phyloP scores from a whole-genome alignment of 768 basidiomycete genomes.

The Zangia roseola region DNA sequence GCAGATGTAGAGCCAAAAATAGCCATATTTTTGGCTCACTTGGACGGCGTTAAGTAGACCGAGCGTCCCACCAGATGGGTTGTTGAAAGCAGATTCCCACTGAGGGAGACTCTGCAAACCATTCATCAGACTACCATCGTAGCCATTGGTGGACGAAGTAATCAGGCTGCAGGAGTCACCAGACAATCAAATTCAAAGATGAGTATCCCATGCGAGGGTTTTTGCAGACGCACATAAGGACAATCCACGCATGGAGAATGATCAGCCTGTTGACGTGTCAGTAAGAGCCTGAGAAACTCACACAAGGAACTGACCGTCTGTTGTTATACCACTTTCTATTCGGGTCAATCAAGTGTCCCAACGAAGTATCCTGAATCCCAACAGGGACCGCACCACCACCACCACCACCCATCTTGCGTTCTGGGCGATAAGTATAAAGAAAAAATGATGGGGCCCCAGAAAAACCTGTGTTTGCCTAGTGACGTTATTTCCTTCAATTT shows the following conservation, averaged over 20 bases:
- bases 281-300: neutral
- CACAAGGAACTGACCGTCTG: slow-evolving; percentile 45
- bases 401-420: slow-evolving; percentile 46
- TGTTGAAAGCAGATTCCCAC: slow-evolving; percentile 62
- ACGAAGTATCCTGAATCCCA: slow-evolving; percentile 33
- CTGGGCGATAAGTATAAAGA: neutral
- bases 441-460: neutral
- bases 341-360: slow-evolving; percentile 59
- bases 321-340: slow-evolving; percentile 77
- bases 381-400: slow-evolving; percentile 45
- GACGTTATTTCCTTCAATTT: too few relatives aligned
- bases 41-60: slow-evolving; percentile 77
- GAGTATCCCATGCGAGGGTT: neutral
- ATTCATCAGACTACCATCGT: slow-evolving; percentile 80
- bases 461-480: too few relatives aligned
- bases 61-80: slow-evolving; percentile 57
- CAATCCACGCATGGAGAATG: slow-evolving; percentile 65
- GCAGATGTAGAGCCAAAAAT: neutral
- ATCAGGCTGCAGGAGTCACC: slow-evolving; percentile 47
- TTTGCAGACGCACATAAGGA: slow-evolving; percentile 49
- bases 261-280: slow-evolving; percentile 44
- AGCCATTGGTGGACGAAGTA: slow-evolving; percentile 74
- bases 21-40: slow-evolving; percentile 33
- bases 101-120: slow-evolving; percentile 66
- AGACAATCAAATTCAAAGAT: neutral